phyloP scores from a whole-genome alignment of 192 early-diverging fungal species.

The Podochytrium sp. region DNA sequence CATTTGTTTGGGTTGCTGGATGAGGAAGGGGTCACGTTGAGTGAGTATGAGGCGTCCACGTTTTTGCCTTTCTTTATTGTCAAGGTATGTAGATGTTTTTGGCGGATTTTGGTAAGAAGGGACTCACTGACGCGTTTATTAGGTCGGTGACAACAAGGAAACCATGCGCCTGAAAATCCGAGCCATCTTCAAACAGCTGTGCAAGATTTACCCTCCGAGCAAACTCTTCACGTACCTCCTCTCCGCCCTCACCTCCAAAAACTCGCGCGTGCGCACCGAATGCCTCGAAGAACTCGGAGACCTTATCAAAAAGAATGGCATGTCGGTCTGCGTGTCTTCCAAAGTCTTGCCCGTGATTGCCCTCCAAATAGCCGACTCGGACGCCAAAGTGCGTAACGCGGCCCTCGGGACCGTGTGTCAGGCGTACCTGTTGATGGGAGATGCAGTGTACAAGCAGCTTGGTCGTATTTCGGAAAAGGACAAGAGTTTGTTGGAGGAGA shows the following conservation, averaged over 20 bases:
- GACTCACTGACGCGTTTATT: constrained; percentile 32
- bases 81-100: constrained; percentile 50
- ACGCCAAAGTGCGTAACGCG: constrained; percentile 80
- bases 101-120: too few relatives aligned
- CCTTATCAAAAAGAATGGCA: constrained; percentile 73
- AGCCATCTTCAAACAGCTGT: constrained; percentile 69
- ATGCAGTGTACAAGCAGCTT: constrained; percentile 72
- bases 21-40: constrained; percentile 61
- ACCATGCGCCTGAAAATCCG: constrained; percentile 74
- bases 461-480: constrained; percentile 81
- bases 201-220: constrained; percentile 77
- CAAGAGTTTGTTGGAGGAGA: constrained; percentile 78
- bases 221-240: constrained; percentile 77
- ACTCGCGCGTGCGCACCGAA: constrained; percentile 78
- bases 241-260: constrained; percentile 76
- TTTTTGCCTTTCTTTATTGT: constrained; percentile 76
- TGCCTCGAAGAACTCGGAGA: constrained; percentile 78
- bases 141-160: constrained; percentile 87
- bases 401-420: constrained; percentile 74
- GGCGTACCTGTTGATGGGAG: constrained; percentile 75
- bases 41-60: constrained; percentile 80
- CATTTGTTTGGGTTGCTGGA: constrained; percentile 71
- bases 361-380: constrained; percentile 76
- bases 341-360: constrained; percentile 76
- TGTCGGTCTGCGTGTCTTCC: constrained; percentile 64